Base-by-base conservation (phyloP, 805 yeast species). In the Maudiozyma serrabonitensis region DNA sequence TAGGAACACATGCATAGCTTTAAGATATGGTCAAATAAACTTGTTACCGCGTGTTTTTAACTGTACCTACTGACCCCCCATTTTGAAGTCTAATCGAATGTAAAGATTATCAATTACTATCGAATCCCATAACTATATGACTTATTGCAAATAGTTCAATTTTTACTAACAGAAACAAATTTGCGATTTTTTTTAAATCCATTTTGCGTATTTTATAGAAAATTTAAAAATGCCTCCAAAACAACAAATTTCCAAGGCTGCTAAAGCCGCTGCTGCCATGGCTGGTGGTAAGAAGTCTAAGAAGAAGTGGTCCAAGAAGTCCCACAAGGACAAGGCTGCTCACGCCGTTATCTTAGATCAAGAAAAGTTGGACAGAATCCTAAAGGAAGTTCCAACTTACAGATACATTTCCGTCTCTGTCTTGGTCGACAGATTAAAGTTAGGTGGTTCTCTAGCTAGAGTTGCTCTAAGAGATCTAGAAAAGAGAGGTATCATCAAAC, bases 231-330 rank as follows among this genome's bases (percentile, higher is more conserved):
- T 91, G 97, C 96, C 97, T 78, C 96, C 96, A 82, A 91, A 91
- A 81, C 80, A 87, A 80, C 97, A 91, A 84, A 90, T 88, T 78
- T 85, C 96, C 72, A 91, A 91, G 82, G 97, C 97, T 78, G 97
- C 96, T 73, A 91, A 91, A 82, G 96, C 96, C 73, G 97, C 98
- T 72, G 98, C 98, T 81, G 98, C 97, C 76, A 81, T 88, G 84
- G 96, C 97, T 75, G 97, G 97, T 86, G 96, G 97, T 84, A 90
- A 90, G 87, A 89, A 91, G 74, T 88, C 96, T 78, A 93, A 93
- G 89, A 91, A 93, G 95, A 93, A 93, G 96, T 93, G 98, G 99
- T 87, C 95, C 86, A 90, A 91, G 84, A 96, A 96, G 78, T 89
- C 95, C 84, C 96, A 89, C 76, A 93, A 95, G 90, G 99, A 93